Percentiles rank a stretch among this genome's conserved stretches.
Conservation (phyloP, 2,329 filamentous ascomycete genomes). For the Sporothrix dimorphospora region DNA sequence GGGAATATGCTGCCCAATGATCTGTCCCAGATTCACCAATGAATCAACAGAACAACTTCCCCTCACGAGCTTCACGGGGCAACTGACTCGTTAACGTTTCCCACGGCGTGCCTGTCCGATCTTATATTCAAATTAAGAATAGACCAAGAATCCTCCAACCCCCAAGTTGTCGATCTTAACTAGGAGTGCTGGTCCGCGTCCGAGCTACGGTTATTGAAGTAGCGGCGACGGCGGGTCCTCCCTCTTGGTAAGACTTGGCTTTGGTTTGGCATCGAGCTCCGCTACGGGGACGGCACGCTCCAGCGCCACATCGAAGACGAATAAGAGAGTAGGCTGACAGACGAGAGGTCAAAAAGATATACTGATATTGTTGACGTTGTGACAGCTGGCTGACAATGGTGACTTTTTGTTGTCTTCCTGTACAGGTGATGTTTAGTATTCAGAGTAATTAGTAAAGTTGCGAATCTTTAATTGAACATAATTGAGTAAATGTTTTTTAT, state of each 20-base stretch:
- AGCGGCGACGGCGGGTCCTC: not conserved
- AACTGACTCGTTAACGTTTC: not conserved
- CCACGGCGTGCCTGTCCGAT: not conserved
- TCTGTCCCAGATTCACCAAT: not conserved
- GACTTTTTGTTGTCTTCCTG: too few species aligned
- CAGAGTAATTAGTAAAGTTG: too few species aligned
- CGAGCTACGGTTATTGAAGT: conserved; percentile 17
- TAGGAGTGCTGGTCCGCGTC: not conserved
- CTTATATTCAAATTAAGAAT: not conserved
- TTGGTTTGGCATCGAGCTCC: not conserved
- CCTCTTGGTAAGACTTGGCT: not conserved
- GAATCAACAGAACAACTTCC: not conserved
- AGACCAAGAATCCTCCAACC: not conserved
- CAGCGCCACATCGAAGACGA: not conserved
- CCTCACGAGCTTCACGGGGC: not conserved
- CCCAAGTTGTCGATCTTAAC: not conserved
- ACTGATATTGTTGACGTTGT: too few species aligned
- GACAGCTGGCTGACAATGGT: too few species aligned
- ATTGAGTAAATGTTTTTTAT: too few species aligned
- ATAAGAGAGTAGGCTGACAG: not conserved
- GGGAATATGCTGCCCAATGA: not conserved
- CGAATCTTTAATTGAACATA: too few species aligned
- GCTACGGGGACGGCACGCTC: not conserved
- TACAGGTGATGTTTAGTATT: too few species aligned
- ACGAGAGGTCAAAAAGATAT: too few species aligned